Evolutionary conservation across 805 yeast species (phyloP).

Genomic region (Yarrowia hollandica): DNA sequence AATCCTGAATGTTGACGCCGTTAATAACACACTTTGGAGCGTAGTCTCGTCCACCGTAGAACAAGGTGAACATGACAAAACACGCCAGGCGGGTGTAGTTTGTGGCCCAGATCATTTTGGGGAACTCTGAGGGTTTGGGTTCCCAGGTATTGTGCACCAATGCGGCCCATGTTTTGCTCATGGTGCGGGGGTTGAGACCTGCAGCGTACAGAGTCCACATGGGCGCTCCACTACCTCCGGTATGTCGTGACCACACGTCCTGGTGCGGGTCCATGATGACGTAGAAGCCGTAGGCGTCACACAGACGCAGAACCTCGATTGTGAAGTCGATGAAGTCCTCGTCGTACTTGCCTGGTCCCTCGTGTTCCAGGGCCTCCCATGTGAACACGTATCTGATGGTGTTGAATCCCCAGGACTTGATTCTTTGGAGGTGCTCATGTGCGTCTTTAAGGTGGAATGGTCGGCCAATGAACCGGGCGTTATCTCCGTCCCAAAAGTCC

Average conservation of each 20-base stretch:
- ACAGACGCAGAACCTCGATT: slow-evolving; percentile 57
- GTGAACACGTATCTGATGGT: slow-evolving; percentile 74
- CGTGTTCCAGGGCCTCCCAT: slow-evolving; percentile 91
- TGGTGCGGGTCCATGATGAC: slow-evolving; percentile 88
- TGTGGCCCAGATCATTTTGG: slow-evolving; percentile 92
- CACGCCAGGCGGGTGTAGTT: slow-evolving; percentile 77
- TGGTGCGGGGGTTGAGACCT: slow-evolving; percentile 72
- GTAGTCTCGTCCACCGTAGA: slow-evolving; percentile 73
- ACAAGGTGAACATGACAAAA: slow-evolving; percentile 79
- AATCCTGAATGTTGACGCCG: slow-evolving; percentile 75
- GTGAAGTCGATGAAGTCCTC: slow-evolving; percentile 73
- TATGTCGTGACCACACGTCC: slow-evolving; percentile 86
- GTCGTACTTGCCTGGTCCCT: slow-evolving; percentile 81
- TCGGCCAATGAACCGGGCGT: slow-evolving; percentile 71
- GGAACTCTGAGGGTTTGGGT: slow-evolving; percentile 48
- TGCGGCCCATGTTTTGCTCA: slow-evolving; percentile 75
- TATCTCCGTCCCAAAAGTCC: slow-evolving; percentile 59
- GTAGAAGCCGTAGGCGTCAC: slow-evolving; percentile 65
- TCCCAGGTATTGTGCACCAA: slow-evolving; percentile 60
- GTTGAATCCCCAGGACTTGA: slow-evolving; percentile 80
- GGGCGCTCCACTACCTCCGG: slow-evolving; percentile 96
- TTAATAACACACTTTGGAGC: slow-evolving; percentile 75
- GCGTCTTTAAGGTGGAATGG: slow-evolving; percentile 80
- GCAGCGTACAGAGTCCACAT: slow-evolving; percentile 91
- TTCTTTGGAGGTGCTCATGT: slow-evolving; percentile 61